Evolutionary conservation across 140 eudicot genomes (phyloP).

Genomic region (Erigeron philadelphicus): DNA sequence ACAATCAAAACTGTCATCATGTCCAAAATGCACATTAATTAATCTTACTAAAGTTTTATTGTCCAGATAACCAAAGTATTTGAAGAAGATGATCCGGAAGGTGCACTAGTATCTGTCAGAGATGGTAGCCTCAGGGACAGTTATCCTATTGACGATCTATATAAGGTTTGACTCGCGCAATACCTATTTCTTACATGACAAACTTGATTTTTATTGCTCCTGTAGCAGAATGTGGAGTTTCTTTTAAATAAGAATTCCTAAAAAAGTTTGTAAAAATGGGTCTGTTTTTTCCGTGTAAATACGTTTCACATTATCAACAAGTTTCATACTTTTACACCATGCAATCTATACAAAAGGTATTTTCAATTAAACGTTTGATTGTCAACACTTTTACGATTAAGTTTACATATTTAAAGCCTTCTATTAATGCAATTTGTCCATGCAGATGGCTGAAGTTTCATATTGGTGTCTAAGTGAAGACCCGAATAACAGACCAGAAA

Average conservation of each 20-base stretch:
- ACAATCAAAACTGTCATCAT: background rate
- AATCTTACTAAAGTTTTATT: conserved; percentile 14
- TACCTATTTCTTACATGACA: no score
- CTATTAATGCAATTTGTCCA: background rate
- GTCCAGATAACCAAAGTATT: conserved; percentile 50
- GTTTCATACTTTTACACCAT: no score
- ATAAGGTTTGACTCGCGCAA: conserved; percentile 48
- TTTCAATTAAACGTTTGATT: no score
- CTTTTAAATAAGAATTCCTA: no score
- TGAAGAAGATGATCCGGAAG: conserved; percentile 57
- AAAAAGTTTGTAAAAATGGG: no score
- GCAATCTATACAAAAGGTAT: no score
- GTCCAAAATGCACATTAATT: conserved; percentile 1
- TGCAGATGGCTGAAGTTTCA: conserved; percentile 81
- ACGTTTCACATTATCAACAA: no score
- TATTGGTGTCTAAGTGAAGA: conserved; percentile 79
- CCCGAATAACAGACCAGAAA: conserved; percentile 66
- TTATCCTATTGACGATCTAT: conserved; percentile 64
- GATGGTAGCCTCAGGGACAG: conserved; percentile 61
- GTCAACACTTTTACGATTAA: no score
- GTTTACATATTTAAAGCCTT: no score
- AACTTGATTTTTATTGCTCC: no score
- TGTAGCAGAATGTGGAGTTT: no score
- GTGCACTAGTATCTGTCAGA: conserved; percentile 41
- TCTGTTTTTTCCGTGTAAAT: no score